Conservation (phyloP, 345 rosid species). For the Laguncularia racemosa region DNA sequence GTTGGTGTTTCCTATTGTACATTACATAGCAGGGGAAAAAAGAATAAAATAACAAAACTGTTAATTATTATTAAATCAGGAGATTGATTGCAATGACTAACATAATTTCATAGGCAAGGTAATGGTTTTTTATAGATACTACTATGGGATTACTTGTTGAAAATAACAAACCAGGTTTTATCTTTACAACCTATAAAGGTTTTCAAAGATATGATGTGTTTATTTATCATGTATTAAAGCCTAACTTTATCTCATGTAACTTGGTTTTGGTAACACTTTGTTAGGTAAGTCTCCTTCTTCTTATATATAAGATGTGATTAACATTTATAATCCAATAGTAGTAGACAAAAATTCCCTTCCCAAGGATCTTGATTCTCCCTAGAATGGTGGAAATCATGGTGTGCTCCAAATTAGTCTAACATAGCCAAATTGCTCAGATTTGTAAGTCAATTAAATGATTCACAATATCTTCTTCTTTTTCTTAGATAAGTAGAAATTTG, state of each 20-base stretch:
- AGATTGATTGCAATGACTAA: no score
- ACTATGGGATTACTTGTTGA: no score
- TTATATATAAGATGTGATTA: constrained; percentile 91
- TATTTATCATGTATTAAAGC: not conserved
- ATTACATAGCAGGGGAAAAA: no score
- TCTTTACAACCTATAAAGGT: no score
- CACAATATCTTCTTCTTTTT: not conserved
- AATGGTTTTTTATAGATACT: no score
- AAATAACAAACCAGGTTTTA: no score
- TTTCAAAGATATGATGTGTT: no score
- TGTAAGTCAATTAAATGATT: constrained; percentile 45
- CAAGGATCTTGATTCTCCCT: constrained; percentile 69
- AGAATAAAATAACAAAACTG: no score
- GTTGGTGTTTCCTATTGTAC: no score
- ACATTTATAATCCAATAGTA: constrained; percentile 65
- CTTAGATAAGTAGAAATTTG: not conserved
- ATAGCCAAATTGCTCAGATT: constrained; percentile 57
- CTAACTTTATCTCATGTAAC: constrained; percentile 4
- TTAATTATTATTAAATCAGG: no score
- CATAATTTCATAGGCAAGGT: no score
- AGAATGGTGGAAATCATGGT: constrained; percentile 57
- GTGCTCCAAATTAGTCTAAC: constrained; percentile 53
- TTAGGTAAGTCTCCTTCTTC: constrained; percentile 98
- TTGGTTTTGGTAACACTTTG: constrained; percentile 5
- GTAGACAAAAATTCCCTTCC: constrained; percentile 53